Evolutionary conservation across 768 basidiomycete species (phyloP), one percentile per base, ranked within the genome.

Genomic region (Leccinum aurantiacum): DNA sequence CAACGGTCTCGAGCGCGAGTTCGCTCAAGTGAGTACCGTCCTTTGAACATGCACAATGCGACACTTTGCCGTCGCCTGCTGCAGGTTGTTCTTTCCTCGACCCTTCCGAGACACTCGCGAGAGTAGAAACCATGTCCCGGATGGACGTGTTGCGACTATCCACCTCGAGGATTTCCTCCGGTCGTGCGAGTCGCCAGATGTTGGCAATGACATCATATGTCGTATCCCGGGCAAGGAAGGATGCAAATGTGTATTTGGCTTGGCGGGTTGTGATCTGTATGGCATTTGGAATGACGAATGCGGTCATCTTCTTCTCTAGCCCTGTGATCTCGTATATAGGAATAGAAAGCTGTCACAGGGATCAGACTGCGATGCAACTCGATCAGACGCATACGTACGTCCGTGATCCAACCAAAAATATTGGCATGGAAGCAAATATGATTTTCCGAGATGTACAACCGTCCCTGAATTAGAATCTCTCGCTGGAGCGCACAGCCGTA

Each of bases 341-440:
- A 59, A 98, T 86, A 47, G 87, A 87, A 63, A 95, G 80, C 94
- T 95, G 71, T 54, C 64, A 15, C 3, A 56, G 53, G 54, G 41
- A 24, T 64, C 56, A 67, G 62, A 57, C 57, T 24, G 51, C 9
- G 56, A 49, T 58, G 38, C 56, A 53, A 5, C 33, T 29, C 3
- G 22, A 25, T 27, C 58, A 10, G 27, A 31, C 49, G 51, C 31
- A 37, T 0, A 80, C 95, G 74, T 74, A 96, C 95, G 71, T 96
- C 88, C 29, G 96, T 98, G 53, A 97, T 90, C 97, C 96, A 98
- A 47, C 97, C 96, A 74, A 98, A 96, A 48, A 98, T 98, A 71
- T 98, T 98, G 47, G 97, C 96, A 67, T 99, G 93, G 80, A 98
- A 99, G 77, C 94, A 98, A n/a, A 98, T 84, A 70, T 98, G 95